Conservation (phyloP, 768 basidiomycete species). For the Tulasnella sp. region DNA sequence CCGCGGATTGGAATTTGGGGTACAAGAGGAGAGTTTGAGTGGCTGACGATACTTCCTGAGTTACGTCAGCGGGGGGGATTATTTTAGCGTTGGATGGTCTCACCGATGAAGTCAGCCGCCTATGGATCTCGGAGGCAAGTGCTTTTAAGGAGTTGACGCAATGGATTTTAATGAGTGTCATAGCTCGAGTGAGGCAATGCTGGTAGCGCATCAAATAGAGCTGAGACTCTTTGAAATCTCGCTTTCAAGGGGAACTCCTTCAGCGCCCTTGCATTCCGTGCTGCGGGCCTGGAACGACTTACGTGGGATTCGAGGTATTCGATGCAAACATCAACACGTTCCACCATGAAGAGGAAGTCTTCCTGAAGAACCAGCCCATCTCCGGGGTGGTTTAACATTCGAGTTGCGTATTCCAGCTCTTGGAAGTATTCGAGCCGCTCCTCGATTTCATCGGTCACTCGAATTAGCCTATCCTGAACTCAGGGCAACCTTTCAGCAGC, state of each 20-base stretch:
- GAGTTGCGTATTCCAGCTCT: slow-evolving; percentile 85
- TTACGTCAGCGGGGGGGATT: background rate
- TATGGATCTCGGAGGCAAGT: slow-evolving; percentile 68
- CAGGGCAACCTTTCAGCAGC: background rate
- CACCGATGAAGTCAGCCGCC: slow-evolving; percentile 55
- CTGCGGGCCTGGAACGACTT: slow-evolving; percentile 30
- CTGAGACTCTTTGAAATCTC: slow-evolving; percentile 86
- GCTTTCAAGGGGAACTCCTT: slow-evolving; percentile 38
- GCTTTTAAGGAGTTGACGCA: slow-evolving; percentile 80
- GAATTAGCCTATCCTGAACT: slow-evolving; percentile 56
- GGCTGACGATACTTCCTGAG: slow-evolving; percentile 66
- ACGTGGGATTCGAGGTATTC: slow-evolving; percentile 84
- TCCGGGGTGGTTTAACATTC: slow-evolving; percentile 90
- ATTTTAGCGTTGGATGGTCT: slow-evolving; percentile 37
- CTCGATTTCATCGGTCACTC: slow-evolving; percentile 75
- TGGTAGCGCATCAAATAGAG: slow-evolving; percentile 94
- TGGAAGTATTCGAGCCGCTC: slow-evolving; percentile 84
- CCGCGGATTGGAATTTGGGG: slow-evolving; percentile 71
- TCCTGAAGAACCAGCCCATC: slow-evolving; percentile 83
- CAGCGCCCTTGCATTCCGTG: background rate
- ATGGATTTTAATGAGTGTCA: slow-evolving; percentile 98
- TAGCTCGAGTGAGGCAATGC: slow-evolving; percentile 94
- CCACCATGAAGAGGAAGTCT: slow-evolving; percentile 94
- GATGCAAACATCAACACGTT: slow-evolving; percentile 89
- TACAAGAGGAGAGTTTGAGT: slow-evolving; percentile 82